Conservation (phyloP, 306 rosid genomes). For the Cicer judaicum region DNA sequence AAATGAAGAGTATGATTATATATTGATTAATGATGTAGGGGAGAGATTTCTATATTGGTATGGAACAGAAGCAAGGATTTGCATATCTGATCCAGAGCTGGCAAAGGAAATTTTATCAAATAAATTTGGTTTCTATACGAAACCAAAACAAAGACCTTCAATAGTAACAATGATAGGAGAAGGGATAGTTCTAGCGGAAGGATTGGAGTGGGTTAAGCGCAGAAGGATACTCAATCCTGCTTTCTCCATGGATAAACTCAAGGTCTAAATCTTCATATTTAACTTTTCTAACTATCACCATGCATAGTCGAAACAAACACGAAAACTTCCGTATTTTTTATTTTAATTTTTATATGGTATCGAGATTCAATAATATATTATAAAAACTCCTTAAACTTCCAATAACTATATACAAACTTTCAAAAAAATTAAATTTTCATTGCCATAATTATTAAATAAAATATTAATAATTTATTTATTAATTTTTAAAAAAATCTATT, state of each 20-base stretch:
- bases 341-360: too few relatives aligned
- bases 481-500: too few relatives aligned
- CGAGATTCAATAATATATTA: too few relatives aligned
- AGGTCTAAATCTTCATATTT: conserved; percentile 4
- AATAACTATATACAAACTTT: too few relatives aligned
- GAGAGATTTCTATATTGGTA: conserved; percentile 46
- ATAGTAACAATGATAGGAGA: conserved; percentile 7
- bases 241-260: conserved; percentile 45
- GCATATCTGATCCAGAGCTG: conserved; percentile 41
- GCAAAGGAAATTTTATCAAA: conserved; percentile 44
- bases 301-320: neutral
- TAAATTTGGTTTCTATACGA: conserved; percentile 41
- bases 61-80: conserved; percentile 35
- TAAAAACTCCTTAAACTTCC: too few relatives aligned
- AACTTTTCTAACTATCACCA: neutral
- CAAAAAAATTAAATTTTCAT: too few relatives aligned
- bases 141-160: conserved; percentile 26
- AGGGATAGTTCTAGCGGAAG: conserved; percentile 15
- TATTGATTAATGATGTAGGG: conserved; percentile 37
- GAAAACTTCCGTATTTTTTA: too few relatives aligned
- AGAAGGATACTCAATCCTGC: conserved; percentile 50
- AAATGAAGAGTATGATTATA: neutral
- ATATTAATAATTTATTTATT: too few relatives aligned
- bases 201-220: conserved; percentile 39
- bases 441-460: too few relatives aligned